Evolutionary conservation across 78 protist genomes (phyloP).

Genomic region (Dictyostelium purpureum): DNA sequence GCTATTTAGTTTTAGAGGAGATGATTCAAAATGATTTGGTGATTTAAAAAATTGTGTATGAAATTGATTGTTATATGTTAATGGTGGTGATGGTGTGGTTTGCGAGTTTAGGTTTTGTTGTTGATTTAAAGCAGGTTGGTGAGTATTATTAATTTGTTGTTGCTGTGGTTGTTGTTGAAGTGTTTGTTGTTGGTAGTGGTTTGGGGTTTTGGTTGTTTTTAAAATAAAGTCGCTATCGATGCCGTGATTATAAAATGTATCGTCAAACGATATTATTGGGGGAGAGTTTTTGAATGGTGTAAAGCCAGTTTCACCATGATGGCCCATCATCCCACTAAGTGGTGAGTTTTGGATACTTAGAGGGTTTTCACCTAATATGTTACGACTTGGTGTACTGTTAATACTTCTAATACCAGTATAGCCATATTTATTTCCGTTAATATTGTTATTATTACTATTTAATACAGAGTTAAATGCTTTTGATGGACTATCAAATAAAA

Average conservation of each 20-base stretch:
- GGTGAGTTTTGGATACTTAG: background rate
- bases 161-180: background rate
- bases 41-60: conserved; percentile 3
- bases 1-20: conserved; percentile 1
- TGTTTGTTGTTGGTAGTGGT: background rate
- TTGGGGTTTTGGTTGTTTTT: background rate
- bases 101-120: background rate
- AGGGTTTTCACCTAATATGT: background rate
- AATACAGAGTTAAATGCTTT: background rate
- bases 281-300: background rate
- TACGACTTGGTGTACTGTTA: background rate
- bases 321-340: background rate
- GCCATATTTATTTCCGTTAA: too few relatives aligned
- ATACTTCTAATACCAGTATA: background rate
- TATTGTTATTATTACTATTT: too few relatives aligned
- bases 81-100: background rate
- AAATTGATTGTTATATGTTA: background rate
- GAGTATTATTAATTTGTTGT: background rate
- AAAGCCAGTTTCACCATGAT: background rate
- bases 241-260: background rate
- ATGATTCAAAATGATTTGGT: background rate
- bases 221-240: background rate
- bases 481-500: background rate
- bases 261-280: background rate
- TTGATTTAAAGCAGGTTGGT: background rate